phyloP scores from a whole-genome alignment of 805 yeast species.

The Candida ipomoeae region DNA sequence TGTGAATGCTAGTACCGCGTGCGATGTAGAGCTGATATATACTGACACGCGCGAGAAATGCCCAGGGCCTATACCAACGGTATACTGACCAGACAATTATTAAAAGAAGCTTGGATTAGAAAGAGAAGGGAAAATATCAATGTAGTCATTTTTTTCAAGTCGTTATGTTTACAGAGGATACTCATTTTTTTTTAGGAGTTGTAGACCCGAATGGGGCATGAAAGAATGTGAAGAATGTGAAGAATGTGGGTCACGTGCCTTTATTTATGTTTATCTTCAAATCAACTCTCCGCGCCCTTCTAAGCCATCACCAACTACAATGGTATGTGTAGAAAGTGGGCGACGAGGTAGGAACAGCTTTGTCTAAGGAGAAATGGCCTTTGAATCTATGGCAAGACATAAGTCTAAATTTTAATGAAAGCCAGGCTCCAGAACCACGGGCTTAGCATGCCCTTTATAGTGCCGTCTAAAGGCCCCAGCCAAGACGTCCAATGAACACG shows the following conservation, averaged over 20 bases:
- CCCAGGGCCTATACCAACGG: neutral
- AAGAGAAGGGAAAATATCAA: too few relatives aligned
- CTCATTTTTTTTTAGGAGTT: neutral
- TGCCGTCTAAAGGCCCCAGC: neutral
- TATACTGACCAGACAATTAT: neutral
- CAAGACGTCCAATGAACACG: neutral
- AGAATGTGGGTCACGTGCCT: conserved; percentile 7
- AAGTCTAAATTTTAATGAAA: too few relatives aligned
- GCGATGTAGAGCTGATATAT: neutral
- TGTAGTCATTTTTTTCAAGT: too few relatives aligned
- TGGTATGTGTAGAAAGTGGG: conserved; percentile 1
- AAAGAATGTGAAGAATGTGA: neutral
- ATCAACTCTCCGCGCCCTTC: conserved; percentile 1
- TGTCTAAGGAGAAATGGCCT: too few relatives aligned
- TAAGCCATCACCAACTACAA: conserved; percentile 1
- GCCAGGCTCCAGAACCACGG: too few relatives aligned
- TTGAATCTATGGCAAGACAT: too few relatives aligned
- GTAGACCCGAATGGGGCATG: neutral
- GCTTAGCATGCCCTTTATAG: too few relatives aligned
- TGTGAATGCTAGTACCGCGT: neutral
- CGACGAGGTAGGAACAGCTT: too few relatives aligned
- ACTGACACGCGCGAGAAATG: conserved; percentile 1
- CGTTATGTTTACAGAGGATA: too few relatives aligned
- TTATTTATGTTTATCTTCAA: conserved; percentile 1
- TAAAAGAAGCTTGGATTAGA: neutral